Evolutionary conservation across 495 filamentous ascomycete species (phyloP).

Genomic region (Neurospora tetraspora): DNA sequence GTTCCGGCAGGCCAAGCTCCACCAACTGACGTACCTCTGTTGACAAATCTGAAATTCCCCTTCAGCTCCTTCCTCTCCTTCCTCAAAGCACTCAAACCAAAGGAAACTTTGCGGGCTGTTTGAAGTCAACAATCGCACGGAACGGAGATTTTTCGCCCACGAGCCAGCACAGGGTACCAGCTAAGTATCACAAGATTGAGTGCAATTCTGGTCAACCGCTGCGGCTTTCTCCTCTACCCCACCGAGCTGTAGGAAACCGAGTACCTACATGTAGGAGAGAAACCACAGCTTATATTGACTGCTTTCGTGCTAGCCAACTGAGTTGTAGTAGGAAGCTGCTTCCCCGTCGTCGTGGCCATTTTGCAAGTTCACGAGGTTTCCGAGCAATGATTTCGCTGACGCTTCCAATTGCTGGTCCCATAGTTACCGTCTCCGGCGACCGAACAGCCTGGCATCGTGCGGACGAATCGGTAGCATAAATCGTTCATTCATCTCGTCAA

Average conservation of each 20-base stretch:
- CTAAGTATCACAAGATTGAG: background rate
- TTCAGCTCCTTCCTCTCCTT: background rate
- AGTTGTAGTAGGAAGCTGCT: too few relatives aligned
- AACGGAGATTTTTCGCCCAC: background rate
- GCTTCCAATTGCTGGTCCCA: background rate
- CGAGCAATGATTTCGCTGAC: background rate
- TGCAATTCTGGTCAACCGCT: background rate
- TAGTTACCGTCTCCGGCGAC: background rate
- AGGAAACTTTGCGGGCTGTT: too few relatives aligned
- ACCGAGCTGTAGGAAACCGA: too few relatives aligned
- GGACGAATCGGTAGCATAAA: background rate
- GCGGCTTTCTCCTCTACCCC: too few relatives aligned
- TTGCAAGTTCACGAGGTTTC: background rate
- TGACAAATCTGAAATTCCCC: background rate
- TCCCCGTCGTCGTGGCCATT: background rate
- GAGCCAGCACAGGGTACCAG: background rate
- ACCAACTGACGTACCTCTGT: background rate
- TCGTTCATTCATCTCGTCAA: background rate
- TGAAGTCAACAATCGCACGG: too few relatives aligned
- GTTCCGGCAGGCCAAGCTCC: background rate
- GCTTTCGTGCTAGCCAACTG: too few relatives aligned
- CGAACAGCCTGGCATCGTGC: background rate
- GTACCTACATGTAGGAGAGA: too few relatives aligned
- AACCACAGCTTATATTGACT: too few relatives aligned
- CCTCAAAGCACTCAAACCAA: too few relatives aligned